Base-by-base conservation (phyloP, 495 filamentous ascomycete species). In the Daldinia grandis region DNA sequence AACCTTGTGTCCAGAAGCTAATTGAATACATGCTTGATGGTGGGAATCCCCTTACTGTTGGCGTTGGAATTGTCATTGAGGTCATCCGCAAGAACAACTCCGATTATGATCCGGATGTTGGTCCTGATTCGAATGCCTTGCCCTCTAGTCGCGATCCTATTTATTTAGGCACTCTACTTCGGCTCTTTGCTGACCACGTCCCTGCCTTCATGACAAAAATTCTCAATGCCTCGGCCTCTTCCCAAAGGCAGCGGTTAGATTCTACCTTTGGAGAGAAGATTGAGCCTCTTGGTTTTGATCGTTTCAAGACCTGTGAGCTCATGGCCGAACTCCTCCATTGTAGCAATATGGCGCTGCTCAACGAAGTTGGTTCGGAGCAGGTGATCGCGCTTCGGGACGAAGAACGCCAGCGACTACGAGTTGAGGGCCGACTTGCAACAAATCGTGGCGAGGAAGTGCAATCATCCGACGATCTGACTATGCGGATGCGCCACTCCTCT, bases 31-130 rank as follows among this genome's bases (percentile, higher is more conserved):
- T 99, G 95, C 88, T 98, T 19, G 87, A 89, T 33, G 95, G 95
- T 28, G 96, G 95, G 42, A 98, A 98, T 72, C 91, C 95, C 4
- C 81, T 99, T 61, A 98, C 95, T 1, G 97, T 98, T 40, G 96
- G 95, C 19, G 95, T 99, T 30, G 95, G 96, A 15, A 97, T 98
- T 68, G 88, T 99, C 12, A 98, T 99, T 69, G 95, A 99, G 78
- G 95, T 99, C 28, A 99, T 99, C 74, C 88, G 95, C 55, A 99
- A 99, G 82, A 99, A 99, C 75, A 99, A 99, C 75, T 98, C 96
- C 0, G 95, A 99, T 78, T 99, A 99, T 74, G 95, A 99, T 72
- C 91, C 94, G 3, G 96, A 98, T 69, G 90, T 92, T 68, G 86
- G 92, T 49, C 84, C 90, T 51, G 91, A 92, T 53, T 88, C 92